phyloP scores from a whole-genome alignment of 768 basidiomycete species.

The Leccinum subgranulosum region DNA sequence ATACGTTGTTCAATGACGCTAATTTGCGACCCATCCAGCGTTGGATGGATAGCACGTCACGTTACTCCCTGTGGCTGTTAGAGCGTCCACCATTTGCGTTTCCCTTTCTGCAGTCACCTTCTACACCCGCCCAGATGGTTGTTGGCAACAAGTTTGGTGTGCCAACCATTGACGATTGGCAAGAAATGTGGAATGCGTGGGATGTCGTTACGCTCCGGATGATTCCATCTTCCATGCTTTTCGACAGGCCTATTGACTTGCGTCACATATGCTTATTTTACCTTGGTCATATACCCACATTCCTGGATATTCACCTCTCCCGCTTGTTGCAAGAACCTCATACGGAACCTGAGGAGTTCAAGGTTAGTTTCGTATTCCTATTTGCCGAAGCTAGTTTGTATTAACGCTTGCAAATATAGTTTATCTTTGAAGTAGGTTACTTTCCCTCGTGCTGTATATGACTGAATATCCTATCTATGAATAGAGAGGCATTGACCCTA shows the following conservation, averaged over 20 bases:
- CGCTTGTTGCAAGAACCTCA: constrained; percentile 69
- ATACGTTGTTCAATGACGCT: constrained; percentile 64
- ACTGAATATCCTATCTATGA: constrained; percentile 10
- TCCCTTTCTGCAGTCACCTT: constrained; percentile 51
- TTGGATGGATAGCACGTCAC: constrained; percentile 72
- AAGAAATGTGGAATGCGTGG: constrained; percentile 84
- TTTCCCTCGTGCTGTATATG: not conserved
- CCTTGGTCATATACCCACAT: constrained; percentile 89
- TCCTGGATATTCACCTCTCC: constrained; percentile 88
- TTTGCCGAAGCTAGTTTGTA: constrained; percentile 4
- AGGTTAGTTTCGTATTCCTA: constrained; percentile 37
- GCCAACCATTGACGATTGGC: constrained; percentile 79
- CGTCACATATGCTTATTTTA: constrained; percentile 98
- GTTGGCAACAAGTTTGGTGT: constrained; percentile 48
- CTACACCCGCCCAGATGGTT: constrained; percentile 15
- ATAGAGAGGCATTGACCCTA: constrained; percentile 93
- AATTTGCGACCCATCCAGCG: constrained; percentile 82
- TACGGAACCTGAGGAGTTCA: constrained; percentile 82
- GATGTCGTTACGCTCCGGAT: constrained; percentile 79
- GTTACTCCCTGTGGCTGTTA: constrained; percentile 87
- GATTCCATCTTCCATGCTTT: constrained; percentile 84
- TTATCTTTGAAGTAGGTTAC: constrained; percentile 67
- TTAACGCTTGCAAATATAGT: constrained; percentile 33
- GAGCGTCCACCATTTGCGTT: constrained; percentile 84
- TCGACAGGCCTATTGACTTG: constrained; percentile 88